A percentile compares a stretch with the other conserved stretches of the same genome.
Conservation (phyloP, 805 yeast genomes). For the Candida maesae region DNA sequence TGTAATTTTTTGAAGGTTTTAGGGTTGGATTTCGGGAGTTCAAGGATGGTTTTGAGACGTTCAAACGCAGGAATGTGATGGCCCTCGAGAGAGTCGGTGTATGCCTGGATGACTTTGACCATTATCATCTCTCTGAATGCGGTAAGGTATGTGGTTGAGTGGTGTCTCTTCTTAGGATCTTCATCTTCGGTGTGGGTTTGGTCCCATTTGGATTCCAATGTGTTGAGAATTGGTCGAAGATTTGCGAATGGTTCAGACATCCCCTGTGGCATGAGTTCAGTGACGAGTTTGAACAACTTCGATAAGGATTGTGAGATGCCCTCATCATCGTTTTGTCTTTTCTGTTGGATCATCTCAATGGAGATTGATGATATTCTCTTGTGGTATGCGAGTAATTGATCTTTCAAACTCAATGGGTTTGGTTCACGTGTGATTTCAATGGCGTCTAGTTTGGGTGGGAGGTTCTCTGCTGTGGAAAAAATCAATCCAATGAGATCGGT, state of each 20-base stretch:
- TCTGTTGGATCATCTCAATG: background rate
- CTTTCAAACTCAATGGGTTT: background rate
- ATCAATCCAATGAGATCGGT: background rate
- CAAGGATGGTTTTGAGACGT: constrained; percentile 1
- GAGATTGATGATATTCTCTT: background rate
- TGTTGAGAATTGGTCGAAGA: background rate
- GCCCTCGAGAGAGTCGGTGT: constrained; percentile 1
- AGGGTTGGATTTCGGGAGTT: background rate
- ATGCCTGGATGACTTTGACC: constrained; percentile 7
- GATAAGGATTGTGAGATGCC: background rate
- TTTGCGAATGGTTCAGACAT: constrained; percentile 4
- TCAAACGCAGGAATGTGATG: constrained; percentile 1
- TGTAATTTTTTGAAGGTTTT: too few species aligned
- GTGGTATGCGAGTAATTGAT: constrained; percentile 2
- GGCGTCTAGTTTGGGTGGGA: background rate
- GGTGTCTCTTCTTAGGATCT: background rate
- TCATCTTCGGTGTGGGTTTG: background rate
- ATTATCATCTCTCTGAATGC: constrained; percentile 1
- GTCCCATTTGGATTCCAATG: background rate
- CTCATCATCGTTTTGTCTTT: background rate
- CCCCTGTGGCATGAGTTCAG: constrained; percentile 1
- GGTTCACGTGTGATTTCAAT: background rate
- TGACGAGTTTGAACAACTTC: constrained; percentile 3
- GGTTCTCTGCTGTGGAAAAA: background rate
- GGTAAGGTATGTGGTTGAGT: background rate